phyloP scores from a whole-genome alignment of 1,284 basidiomycete genomes.

The Amylostereum areolatum region DNA sequence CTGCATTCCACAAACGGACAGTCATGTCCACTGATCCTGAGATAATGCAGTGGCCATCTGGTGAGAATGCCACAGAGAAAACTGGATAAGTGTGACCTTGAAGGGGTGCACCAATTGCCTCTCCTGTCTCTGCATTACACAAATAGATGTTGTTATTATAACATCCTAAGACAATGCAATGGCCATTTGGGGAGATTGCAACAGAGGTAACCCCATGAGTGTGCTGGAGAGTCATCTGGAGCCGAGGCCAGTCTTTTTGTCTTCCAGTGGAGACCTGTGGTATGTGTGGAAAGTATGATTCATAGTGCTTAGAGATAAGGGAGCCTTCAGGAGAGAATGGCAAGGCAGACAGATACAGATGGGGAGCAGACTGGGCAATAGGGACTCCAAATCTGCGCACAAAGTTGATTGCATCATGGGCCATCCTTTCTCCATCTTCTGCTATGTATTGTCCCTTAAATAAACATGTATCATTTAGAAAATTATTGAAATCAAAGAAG shows the following conservation, averaged over 20 bases:
- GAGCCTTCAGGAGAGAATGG: constrained; percentile 8
- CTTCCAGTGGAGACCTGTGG: not conserved
- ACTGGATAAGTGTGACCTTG: constrained; percentile 19
- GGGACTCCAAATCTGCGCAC: not conserved
- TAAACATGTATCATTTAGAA: no score
- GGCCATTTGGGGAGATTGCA: constrained; percentile 19
- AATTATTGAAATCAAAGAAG: no score
- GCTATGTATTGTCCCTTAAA: no score
- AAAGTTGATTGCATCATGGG: no score
- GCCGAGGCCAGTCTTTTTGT: not conserved
- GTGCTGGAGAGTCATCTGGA: not conserved
- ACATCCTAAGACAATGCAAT: constrained; percentile 17
- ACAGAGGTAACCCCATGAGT: constrained; percentile 13
- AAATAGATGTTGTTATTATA: constrained; percentile 18
- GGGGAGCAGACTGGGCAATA: constrained; percentile 6
- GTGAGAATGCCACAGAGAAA: constrained; percentile 9
- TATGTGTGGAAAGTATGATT: not conserved
- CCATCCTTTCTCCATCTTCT: no score
- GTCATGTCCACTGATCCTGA: constrained; percentile 18
- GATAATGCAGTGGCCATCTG: constrained; percentile 6
- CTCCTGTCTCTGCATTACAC: not conserved
- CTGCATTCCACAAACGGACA: constrained; percentile 21
- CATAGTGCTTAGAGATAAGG: not conserved
- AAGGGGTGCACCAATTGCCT: constrained; percentile 14
- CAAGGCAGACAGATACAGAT: constrained; percentile 12